Evolutionary conservation across 2,329 filamentous ascomycete species (phyloP).

Genomic region (Microdochium paspali): DNA sequence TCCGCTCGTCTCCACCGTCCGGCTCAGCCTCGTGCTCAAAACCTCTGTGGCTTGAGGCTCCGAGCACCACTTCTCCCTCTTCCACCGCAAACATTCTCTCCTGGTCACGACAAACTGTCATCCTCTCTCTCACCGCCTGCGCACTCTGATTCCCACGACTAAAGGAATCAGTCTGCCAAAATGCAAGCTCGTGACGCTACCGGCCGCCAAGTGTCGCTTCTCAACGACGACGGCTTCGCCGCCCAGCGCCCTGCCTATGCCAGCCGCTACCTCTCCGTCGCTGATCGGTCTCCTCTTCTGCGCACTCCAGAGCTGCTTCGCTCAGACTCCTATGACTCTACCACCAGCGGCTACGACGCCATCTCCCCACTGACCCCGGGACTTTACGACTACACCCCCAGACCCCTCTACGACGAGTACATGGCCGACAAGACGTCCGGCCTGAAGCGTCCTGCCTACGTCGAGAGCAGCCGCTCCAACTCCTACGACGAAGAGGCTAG

Average conservation of each 20-base stretch:
- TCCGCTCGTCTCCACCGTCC: background rate
- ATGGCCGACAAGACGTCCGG: constrained; percentile 17
- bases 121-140: background rate
- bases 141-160: background rate
- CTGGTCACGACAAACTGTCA: background rate
- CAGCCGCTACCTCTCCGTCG: constrained; percentile 24
- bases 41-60: background rate
- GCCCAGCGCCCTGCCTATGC: constrained; percentile 20
- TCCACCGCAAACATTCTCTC: background rate
- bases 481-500: constrained; percentile 43
- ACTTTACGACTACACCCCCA: constrained; percentile 30
- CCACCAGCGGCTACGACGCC: constrained; percentile 40
- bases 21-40: background rate
- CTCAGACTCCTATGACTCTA: constrained; percentile 53
- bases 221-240: constrained; percentile 42
- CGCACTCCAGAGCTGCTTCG: constrained; percentile 48
- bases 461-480: constrained; percentile 33
- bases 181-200: constrained; percentile 49
- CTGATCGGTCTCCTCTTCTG: constrained; percentile 34
- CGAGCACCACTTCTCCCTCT: too few relatives aligned
- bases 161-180: constrained; percentile 6
- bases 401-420: constrained; percentile 25
- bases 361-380: constrained; percentile 47
- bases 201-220: constrained; percentile 48
- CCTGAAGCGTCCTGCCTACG: constrained; percentile 31